Base-by-base conservation (phyloP, 148 eudicot genomes). In the Heliosperma pusillum region DNA sequence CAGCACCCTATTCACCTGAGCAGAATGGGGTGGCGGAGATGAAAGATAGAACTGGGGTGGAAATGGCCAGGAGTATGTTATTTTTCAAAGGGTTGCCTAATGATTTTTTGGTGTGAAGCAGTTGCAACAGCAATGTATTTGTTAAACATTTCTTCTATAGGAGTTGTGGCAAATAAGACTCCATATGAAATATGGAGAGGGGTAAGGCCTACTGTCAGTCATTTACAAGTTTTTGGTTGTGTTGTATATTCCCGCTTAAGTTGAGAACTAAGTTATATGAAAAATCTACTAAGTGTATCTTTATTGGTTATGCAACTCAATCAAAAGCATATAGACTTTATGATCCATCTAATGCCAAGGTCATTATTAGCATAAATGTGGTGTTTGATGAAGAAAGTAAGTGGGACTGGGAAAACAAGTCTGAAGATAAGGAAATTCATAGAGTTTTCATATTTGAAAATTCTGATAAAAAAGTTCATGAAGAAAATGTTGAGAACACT, bases 1-100 rank as follows among this genome's bases (percentile, higher is more conserved):
- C 70, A 21, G 42, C 27, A 40, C 58, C 62, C 9, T 56, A 21
- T 12, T 62, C 50, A 20, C 83, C 72, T 1, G 60, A 75, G 60
- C 83, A 81, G 52, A 81, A 81, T 69, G 66, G 73, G 25, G 60
- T 52, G 5, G 45, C 63, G 2, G 62, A 71, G n/a, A 55, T 63
- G 45, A 71, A 44, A 24, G 73, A 73, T 29, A 30, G 45, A 53
- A 77, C 59, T 4, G 16, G 73, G 5, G 25, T 66, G 16, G 77
- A 81, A 5, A 77, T 81, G 75, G 47, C 72, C 3, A 60, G 26
- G 4, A 72, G 66, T 3, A 77, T 81, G 74, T 10, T 76, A 19
- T 12, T 13, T 11, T 11, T 29, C 21, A 70, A 52, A 26, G 11
- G 13, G 16, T 3, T 70, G 27, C 33, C 59, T 58, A 40, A 72